Percentiles rank a stretch among this genome's conserved stretches.
Evolutionary conservation across 2,329 filamentous ascomycete genomes (phyloP).

Genomic region (Intubia oerlemansii): DNA sequence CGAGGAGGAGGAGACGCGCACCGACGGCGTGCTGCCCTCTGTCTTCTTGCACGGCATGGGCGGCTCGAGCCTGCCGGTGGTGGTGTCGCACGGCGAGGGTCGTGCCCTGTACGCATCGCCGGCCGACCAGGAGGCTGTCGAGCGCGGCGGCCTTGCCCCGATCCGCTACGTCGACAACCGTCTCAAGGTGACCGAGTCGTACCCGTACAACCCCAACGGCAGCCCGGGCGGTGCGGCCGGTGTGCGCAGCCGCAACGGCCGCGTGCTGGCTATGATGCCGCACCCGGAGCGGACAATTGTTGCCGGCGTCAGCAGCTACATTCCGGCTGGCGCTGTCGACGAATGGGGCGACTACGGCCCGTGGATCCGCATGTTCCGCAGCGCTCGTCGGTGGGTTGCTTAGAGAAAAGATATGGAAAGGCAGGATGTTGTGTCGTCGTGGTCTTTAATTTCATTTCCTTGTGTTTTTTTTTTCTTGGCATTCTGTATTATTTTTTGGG

Average conservation of each 20-base stretch:
- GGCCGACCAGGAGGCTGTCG: conserved; percentile 29
- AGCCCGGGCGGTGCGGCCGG: conserved; percentile 64
- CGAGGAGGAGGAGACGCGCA: conserved; percentile 27
- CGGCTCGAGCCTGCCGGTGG: conserved; percentile 63
- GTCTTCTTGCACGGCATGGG: conserved; percentile 85
- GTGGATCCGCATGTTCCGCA: conserved; percentile 73
- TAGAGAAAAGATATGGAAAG: too few species aligned
- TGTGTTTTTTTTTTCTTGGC: not conserved
- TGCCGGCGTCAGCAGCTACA: conserved; percentile 56
- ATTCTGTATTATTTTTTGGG: not conserved
- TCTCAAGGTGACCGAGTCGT: conserved; percentile 51
- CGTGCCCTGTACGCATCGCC: conserved; percentile 48
- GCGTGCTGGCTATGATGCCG: conserved; percentile 79
- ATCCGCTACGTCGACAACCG: conserved; percentile 76
- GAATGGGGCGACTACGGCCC: conserved; percentile 67
- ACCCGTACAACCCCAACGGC: conserved; percentile 79
- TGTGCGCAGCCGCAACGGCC: conserved; percentile 54
- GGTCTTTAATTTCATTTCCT: not conserved
- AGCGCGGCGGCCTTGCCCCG: conserved; percentile 47
- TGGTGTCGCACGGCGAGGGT: conserved; percentile 80
- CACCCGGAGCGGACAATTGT: conserved; percentile 82
- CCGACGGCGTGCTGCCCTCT: conserved; percentile 22
- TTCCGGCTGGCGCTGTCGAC: conserved; percentile 33
- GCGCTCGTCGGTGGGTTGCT: conserved; percentile 72
- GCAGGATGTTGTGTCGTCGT: not conserved